Percentiles rank a stretch among this genome's conserved stretches.
phyloP scores from a whole-genome alignment of 139 green algal genomes.

The Pseudopediastrum boryanum region DNA sequence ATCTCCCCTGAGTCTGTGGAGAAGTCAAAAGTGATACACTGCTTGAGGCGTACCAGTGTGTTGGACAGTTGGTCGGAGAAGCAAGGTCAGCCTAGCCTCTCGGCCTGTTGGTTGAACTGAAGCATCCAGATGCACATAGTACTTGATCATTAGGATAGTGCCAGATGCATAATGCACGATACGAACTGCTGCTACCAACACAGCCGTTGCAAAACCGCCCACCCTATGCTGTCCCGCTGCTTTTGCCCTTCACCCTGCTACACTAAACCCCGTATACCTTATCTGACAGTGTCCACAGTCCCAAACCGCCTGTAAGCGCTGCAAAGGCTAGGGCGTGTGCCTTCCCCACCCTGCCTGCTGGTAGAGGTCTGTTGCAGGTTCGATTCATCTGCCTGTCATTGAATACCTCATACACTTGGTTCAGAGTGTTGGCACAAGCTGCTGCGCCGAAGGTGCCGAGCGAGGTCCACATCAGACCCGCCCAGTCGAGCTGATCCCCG shows the following conservation, averaged over 20 bases:
- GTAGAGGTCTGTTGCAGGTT: constrained; percentile 91
- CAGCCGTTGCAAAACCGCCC: no score
- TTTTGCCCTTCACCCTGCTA: neutral
- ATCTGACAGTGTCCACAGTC: constrained; percentile 71
- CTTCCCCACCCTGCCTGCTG: constrained; percentile 73
- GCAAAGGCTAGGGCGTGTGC: constrained; percentile 88
- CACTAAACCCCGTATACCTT: constrained; percentile 58
- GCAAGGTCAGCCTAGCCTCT: no score
- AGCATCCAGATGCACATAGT: no score
- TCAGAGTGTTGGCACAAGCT: constrained; percentile 94
- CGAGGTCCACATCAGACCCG: constrained; percentile 76
- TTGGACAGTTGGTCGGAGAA: no score
- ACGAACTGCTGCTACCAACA: no score
- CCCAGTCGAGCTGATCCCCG: constrained; percentile 69
- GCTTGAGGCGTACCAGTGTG: no score
- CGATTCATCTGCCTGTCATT: constrained; percentile 89
- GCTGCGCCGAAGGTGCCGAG: constrained; percentile 88
- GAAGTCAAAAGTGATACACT: no score
- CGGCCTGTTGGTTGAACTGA: no score
- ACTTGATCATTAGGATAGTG: no score
- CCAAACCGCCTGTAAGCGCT: constrained; percentile 59
- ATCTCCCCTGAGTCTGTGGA: no score
- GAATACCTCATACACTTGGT: constrained; percentile 91
- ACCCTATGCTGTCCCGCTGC: no score
- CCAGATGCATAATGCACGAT: no score